phyloP scores from a whole-genome alignment of 805 yeast species.

The Sugiyamaella lignohabitans region DNA sequence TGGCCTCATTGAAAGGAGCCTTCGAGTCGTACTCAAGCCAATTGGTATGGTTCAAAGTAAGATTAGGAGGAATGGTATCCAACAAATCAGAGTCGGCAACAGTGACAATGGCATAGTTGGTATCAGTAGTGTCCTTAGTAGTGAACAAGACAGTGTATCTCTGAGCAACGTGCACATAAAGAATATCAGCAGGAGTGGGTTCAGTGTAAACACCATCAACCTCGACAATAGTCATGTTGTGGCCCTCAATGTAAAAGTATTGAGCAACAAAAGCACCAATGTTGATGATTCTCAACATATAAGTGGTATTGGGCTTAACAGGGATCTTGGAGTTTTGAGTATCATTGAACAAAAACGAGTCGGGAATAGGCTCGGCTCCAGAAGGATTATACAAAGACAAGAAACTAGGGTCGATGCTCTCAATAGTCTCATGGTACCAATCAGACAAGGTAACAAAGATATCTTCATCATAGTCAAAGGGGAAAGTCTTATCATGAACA shows the following conservation, averaged over 20 bases:
- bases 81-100: conserved; percentile 76
- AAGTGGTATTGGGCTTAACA: conserved; percentile 81
- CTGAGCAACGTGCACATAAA: conserved; percentile 87
- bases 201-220: conserved; percentile 88
- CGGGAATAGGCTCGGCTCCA: conserved; percentile 97
- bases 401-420: conserved; percentile 46
- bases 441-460: conserved; percentile 62
- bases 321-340: conserved; percentile 48
- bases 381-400: conserved; percentile 79
- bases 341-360: conserved; percentile 70
- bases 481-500: conserved; percentile 60
- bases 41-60: conserved; percentile 67
- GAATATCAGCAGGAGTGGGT: conserved; percentile 57
- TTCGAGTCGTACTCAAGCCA: conserved; percentile 53
- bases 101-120: conserved; percentile 78
- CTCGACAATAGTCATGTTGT: conserved; percentile 77
- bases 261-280: conserved; percentile 90
- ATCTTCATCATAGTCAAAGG: conserved; percentile 70
- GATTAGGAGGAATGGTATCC: conserved; percentile 61
- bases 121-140: conserved; percentile 56
- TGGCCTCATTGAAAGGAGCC: conserved; percentile 41
- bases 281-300: conserved; percentile 72
- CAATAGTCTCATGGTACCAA: conserved; percentile 75
- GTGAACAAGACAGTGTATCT: conserved; percentile 75
- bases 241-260: conserved; percentile 83